Evolutionary conservation across 345 rosid genomes (phyloP), one percentile per base, ranked within the genome.

Genomic region (Acer saccharum): DNA sequence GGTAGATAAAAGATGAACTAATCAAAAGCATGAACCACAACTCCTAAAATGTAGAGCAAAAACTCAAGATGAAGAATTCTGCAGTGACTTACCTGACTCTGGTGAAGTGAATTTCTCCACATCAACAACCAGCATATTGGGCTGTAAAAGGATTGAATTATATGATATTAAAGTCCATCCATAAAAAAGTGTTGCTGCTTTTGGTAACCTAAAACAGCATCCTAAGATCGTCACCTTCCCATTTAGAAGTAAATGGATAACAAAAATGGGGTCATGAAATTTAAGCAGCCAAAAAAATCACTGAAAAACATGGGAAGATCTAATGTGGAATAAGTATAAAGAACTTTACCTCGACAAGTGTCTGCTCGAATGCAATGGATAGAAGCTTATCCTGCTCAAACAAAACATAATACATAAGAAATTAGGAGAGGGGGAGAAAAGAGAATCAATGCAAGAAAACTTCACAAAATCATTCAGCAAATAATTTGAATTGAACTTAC

Each of bases 81-180:
- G 52, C 1, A 14, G 58, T 67, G 63, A 77, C 80, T 69, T 84
- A 90, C 97, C 95, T 84, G 88, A 74, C 48, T 82, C 65, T 63
- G 92, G 86, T 65, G 91, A 84, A 75, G 80, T 87, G 63, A 96
- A 89, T 82, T 96, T 96, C 86, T 91, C 97, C 84, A 94, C 73
- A 80, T 96, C 98, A 81, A 89, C 97, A 48, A 96, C 99, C 71
- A 96, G 92, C 97, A 96, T 96, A 84, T 96, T 96, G 61, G 99
- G 99, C 99, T 96, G 91, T 76, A 85, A 81, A 39, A 32, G 58
- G 44, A 76, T 61, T 17, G 79, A 78, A 78, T 63, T 10, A 50
- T 67, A 3, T 55, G 67, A 81, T 54, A 27, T 20, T 46, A 70
- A 80, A 75, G 75, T 72, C 65, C 50, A 81, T 57, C 54, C 12